Evolutionary conservation across 169 alveolate species (phyloP).

Genomic region (Theileria orientalis): DNA sequence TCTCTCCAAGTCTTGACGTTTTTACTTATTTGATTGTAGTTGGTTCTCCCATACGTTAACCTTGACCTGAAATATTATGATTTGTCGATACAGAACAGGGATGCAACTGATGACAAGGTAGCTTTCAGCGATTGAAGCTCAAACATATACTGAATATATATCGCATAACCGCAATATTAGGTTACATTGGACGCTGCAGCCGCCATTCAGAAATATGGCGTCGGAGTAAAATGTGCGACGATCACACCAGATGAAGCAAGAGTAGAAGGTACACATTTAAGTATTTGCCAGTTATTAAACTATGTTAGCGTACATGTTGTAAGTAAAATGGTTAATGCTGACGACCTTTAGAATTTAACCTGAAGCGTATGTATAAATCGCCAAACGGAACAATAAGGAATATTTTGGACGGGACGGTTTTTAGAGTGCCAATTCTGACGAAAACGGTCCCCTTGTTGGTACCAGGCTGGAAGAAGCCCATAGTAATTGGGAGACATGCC

Average conservation of each 20-base stretch:
- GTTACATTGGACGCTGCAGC: conserved; percentile 95
- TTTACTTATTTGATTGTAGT: conserved; percentile 27
- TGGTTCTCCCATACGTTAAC: conserved; percentile 89
- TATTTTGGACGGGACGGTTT: conserved; percentile 91
- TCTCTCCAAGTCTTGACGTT: background rate
- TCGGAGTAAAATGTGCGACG: conserved; percentile 95
- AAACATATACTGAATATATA: background rate
- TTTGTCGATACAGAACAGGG: conserved; percentile 87
- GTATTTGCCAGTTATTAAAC: background rate
- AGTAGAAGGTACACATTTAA: conserved; percentile 67
- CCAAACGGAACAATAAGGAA: conserved; percentile 96
- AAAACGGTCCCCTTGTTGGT: conserved; percentile 88
- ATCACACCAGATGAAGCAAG: conserved; percentile 96
- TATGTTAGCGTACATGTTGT: too few species aligned
- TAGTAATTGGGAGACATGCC: conserved; percentile 94
- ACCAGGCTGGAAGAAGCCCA: conserved; percentile 93
- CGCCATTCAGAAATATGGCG: conserved; percentile 86
- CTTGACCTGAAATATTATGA: conserved; percentile 88
- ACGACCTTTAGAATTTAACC: conserved; percentile 81
- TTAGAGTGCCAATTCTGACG: conserved; percentile 92
- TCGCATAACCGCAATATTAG: background rate
- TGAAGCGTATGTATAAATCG: conserved; percentile 92
- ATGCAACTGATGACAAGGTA: conserved; percentile 86
- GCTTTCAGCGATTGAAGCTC: background rate
- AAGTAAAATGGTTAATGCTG: background rate